Base-by-base conservation (phyloP, 768 basidiomycete genomes). In the Trichaptum fuscoviolaceum region DNA sequence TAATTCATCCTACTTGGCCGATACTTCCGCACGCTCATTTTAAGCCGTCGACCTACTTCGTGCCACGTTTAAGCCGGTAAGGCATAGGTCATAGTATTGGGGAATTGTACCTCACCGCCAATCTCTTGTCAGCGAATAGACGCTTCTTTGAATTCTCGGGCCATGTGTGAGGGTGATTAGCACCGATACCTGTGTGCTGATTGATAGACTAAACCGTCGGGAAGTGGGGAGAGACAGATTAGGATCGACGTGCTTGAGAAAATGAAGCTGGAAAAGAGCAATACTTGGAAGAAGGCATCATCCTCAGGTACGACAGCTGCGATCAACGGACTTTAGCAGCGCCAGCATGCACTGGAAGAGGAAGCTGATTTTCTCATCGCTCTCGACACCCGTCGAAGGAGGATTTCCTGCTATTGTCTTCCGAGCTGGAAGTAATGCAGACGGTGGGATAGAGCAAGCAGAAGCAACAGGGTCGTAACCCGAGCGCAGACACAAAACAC, bases 231-330 rank as follows among this genome's bases (percentile, higher is more conserved):
- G 42, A 52, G 42, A 52, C 42, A 52, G 42, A 52, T 52, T 52
- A 52, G 20, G 42, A 52, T 52, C 42, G 42, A 52, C 42, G 20
- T 52, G 42, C 42, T 52, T 52, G 42, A 52, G 42, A 52, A 52
- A 52, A 52, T 52, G 42, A 20, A 52, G 42, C 2, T 52, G 3
- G 42, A 52, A 52, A 52, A 12, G 42, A 52, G 42, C 12, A 52
- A 52, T 52, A 52, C 42, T 52, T 52, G 42, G 42, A 52, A 52
- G 42, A 52, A 52, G 42, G 42, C 42, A 52, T 52, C 42, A 52
- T 52, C 42, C 20, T 52, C 42, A 52, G 42, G 42, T 52, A 52
- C 42, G 42, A 12, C 6, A 52, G 20, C 42, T 52, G 42, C 42
- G 42, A 52, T 52, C 42, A 52, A 52, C 42, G 42, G 42, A 52